Evolutionary conservation across 2,329 filamentous ascomycete species (phyloP).

Genomic region (Karstenula rhodostoma): DNA sequence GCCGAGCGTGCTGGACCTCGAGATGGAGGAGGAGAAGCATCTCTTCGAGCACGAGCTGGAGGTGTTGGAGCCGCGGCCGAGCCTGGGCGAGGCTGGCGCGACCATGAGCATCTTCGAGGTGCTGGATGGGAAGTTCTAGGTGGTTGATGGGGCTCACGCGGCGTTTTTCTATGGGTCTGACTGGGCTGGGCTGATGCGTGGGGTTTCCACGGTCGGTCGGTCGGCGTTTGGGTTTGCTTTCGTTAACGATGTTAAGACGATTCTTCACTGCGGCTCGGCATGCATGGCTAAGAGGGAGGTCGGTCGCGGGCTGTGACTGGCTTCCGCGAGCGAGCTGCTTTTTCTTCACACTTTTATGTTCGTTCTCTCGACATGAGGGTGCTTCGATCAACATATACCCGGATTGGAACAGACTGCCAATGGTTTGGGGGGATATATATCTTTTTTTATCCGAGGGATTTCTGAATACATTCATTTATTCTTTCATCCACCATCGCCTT

Average conservation of each 20-base stretch:
- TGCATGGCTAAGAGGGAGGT: neutral
- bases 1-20: conserved; percentile 44
- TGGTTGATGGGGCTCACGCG: neutral
- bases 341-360: neutral
- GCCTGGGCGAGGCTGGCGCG: conserved; percentile 11
- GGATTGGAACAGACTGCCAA: conserved; percentile 8
- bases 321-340: neutral
- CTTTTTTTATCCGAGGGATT: neutral
- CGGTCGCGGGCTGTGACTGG: neutral
- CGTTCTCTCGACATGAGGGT: neutral
- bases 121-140: conserved; percentile 41
- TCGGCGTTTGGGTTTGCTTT: conserved; percentile 4
- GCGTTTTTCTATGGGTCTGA: neutral
- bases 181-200: neutral
- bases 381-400: conserved; percentile 16
- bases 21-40: conserved; percentile 46
- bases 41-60: conserved; percentile 40
- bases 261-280: conserved; percentile 2
- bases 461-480: neutral
- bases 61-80: conserved; percentile 45
- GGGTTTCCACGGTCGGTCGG: neutral
- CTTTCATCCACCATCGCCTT: neutral
- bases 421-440: neutral
- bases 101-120: conserved; percentile 51
- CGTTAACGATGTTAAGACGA: conserved; percentile 7